Conservation (phyloP, 2,329 filamentous ascomycete genomes). For the Epichloe sp. region DNA sequence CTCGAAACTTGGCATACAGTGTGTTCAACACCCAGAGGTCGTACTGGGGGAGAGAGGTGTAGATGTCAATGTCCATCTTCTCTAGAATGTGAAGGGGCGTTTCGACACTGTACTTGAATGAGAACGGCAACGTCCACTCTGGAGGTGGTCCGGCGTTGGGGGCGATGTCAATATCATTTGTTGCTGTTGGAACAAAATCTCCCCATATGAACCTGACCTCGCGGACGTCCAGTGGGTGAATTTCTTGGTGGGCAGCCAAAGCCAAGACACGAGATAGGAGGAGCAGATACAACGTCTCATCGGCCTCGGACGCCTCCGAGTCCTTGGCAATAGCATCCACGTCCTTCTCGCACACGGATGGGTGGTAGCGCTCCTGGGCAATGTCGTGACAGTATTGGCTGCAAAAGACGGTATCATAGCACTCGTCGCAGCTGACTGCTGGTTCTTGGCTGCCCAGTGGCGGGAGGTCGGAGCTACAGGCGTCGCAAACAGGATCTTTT, state of each 20-base stretch:
- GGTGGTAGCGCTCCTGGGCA: slow-evolving; percentile 49
- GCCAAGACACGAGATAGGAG: slow-evolving; percentile 49
- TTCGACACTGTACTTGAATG: slow-evolving; percentile 62
- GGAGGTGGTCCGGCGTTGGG: slow-evolving; percentile 43
- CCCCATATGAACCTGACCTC: slow-evolving; percentile 59
- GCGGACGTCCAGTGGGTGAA: slow-evolving; percentile 49
- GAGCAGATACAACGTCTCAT: slow-evolving; percentile 48
- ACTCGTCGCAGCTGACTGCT: slow-evolving; percentile 44
- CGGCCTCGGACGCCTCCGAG: slow-evolving; percentile 43
- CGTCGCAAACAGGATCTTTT: slow-evolving; percentile 79
- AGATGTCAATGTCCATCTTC: slow-evolving; percentile 75
- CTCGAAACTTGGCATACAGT: slow-evolving; percentile 82
- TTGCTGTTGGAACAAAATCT: slow-evolving; percentile 42
- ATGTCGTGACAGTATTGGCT: slow-evolving; percentile 43
- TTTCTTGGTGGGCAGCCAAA: slow-evolving; percentile 46
- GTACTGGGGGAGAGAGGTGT: slow-evolving; percentile 41
- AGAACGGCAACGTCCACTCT: slow-evolving; percentile 61
- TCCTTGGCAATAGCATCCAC: slow-evolving; percentile 54
- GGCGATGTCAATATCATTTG: slow-evolving; percentile 41
- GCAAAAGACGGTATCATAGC: slow-evolving; percentile 55
- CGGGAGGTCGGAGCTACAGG: slow-evolving; percentile 65
- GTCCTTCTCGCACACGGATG: slow-evolving; percentile 52
- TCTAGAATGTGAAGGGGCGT: slow-evolving; percentile 65
- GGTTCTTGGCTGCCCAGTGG: slow-evolving; percentile 34
- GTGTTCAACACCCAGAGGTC: slow-evolving; percentile 84